Evolutionary conservation across 2,329 filamentous ascomycete genomes (phyloP), one percentile per base, ranked within the genome.

Genomic region (Neonectria punicea): DNA sequence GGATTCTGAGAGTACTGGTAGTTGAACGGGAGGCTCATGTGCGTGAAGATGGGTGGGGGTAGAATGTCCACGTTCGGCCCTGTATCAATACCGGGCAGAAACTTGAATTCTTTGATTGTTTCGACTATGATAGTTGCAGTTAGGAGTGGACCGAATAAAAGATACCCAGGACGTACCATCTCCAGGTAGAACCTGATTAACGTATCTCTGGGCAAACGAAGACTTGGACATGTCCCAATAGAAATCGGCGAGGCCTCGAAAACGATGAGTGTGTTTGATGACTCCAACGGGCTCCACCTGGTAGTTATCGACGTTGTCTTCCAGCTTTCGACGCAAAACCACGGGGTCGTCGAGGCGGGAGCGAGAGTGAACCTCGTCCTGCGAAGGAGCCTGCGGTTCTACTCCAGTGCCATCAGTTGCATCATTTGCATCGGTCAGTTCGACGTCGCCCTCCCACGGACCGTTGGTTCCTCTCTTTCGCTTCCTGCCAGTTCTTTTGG

Each of bases 1-100:
- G 92, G 88, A 67, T 97, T 97, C 79, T 98, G 95, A 41, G 92
- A 90, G 80, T 97, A 98, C 67, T 90, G 90, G 78, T 90, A 92
- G 73, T 88, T 90, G 80, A 94, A 94, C 3, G 92, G 92, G 36
- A 95, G 82, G 14, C 87, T 86, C 76, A 90, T 89, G 61, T 91
- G 89, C 2, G 92, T 90, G 77, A 94, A 93, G n/a, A 89, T 86
- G 0, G 93, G 92, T 0, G 93, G 93, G 13, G 93, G 93, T 43
- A 95, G 86, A 49, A 97, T 86, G 70, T 95, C 92, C 36, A 90
- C 86, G 54, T 90, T 85, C 32, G 83, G 81, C 2, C 82, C 83
- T 25, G 82, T 80, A 25, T 90, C 88, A 72, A 88, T 88, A 47
- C 85, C 86, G 28, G 90, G 85, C 32, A 90, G 81, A 46, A 97